Conservation (phyloP, 768 basidiomycete genomes). For the Podaxis rugospora region DNA sequence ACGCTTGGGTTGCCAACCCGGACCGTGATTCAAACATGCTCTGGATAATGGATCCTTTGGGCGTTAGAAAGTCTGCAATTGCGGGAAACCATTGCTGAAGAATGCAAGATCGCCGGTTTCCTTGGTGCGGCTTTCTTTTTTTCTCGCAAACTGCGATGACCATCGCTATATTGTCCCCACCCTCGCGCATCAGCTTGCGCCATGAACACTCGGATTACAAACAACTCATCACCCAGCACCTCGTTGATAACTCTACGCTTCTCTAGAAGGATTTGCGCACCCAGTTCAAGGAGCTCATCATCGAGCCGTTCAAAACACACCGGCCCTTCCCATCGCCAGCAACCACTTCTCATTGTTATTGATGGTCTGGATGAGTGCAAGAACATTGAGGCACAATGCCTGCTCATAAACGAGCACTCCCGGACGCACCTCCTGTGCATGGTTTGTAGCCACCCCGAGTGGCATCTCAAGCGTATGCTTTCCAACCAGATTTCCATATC, state of each 20-base stretch:
- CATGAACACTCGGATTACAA: not conserved
- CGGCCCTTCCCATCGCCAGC: no score
- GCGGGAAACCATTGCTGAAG: not conserved
- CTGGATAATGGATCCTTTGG: no score
- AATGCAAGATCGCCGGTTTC: not conserved
- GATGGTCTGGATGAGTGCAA: not conserved
- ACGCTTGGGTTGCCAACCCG: no score
- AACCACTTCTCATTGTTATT: not conserved
- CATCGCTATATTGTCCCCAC: not conserved
- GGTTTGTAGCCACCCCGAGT: not conserved
- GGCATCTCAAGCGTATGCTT: not conserved
- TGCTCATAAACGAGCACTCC: not conserved
- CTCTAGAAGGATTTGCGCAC: not conserved
- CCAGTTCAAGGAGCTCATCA: not conserved
- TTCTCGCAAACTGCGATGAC: not conserved
- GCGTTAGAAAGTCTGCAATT: not conserved
- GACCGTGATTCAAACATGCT: not conserved
- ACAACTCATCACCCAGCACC: not conserved
- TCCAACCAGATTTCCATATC: not conserved
- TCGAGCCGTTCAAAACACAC: no score
- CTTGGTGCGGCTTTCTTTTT: not conserved
- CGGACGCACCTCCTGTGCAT: not conserved
- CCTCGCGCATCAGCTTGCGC: not conserved
- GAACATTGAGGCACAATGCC: not conserved
- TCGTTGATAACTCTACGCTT: not conserved